phyloP scores from a whole-genome alignment of 345 rosid species.

The Cardiospermum halicacabum region DNA sequence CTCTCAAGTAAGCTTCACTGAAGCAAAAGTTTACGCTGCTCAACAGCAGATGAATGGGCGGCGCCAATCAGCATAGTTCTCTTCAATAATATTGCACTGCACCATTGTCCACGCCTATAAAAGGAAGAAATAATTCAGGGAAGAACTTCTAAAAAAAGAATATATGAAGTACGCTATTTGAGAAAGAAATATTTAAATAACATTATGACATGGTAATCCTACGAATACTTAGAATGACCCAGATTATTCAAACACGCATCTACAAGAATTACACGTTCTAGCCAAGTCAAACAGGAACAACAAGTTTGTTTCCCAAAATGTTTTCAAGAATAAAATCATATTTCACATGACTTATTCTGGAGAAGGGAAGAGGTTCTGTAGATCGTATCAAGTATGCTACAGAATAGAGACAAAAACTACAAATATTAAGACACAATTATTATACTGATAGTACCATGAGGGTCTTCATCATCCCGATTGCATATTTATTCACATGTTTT shows the following conservation, averaged over 20 bases:
- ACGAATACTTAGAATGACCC: neutral
- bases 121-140: constrained; percentile 5
- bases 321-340: neutral
- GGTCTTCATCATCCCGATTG: neutral
- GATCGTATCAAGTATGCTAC: too few species aligned
- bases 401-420: too few species aligned
- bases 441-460: neutral
- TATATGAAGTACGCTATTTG: neutral
- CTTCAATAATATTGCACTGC: constrained; percentile 11
- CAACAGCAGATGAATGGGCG: neutral
- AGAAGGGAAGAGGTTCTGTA: too few species aligned
- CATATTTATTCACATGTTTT: neutral
- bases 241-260: neutral
- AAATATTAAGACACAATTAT: neutral
- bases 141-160: neutral
- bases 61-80: too few species aligned
- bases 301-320: neutral
- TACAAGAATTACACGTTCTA: neutral
- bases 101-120: neutral
- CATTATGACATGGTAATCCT: neutral
- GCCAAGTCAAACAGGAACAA: neutral
- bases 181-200: neutral
- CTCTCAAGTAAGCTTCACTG: neutral
- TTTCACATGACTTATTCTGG: neutral
- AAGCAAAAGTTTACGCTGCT: neutral